Evolutionary conservation across 805 yeast species (phyloP).

Genomic region (Ogataea ramenticola): DNA sequence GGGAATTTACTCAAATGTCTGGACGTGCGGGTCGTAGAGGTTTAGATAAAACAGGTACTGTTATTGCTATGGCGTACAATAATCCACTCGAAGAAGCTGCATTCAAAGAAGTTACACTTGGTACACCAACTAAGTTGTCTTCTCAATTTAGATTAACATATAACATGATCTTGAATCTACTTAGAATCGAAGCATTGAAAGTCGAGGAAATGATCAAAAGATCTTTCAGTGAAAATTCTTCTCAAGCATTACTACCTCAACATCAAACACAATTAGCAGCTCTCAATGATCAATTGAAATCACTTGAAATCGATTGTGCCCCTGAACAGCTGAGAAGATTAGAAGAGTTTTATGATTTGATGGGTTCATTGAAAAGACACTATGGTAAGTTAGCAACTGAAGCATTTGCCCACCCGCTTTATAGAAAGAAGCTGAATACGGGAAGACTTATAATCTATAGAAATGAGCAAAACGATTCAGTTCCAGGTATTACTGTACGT

Average conservation of each 20-base stretch:
- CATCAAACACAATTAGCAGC: constrained; percentile 61
- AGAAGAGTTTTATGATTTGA: constrained; percentile 34
- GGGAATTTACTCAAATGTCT: constrained; percentile 98
- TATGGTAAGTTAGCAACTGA: constrained; percentile 41
- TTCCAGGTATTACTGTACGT: constrained; percentile 50
- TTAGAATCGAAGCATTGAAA: constrained; percentile 87
- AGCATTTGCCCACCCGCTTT: constrained; percentile 37
- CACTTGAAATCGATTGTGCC: constrained; percentile 20
- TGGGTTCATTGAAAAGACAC: constrained; percentile 37
- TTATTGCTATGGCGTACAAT: constrained; percentile 80
- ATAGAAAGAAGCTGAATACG: constrained; percentile 38
- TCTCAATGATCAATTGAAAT: constrained; percentile 38
- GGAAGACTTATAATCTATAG: constrained; percentile 58
- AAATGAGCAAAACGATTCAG: constrained; percentile 33
- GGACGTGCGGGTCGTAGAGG: constrained; percentile 99
- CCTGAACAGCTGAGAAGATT: constrained; percentile 34
- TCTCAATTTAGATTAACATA: constrained; percentile 93
- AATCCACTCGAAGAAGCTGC: constrained; percentile 50
- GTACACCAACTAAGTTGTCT: constrained; percentile 81
- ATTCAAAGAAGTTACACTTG: constrained; percentile 77
- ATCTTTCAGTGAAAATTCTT: constrained; percentile 85
- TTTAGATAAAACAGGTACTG: constrained; percentile 88
- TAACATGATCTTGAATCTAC: constrained; percentile 85
- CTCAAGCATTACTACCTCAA: constrained; percentile 81
- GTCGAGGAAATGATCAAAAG: constrained; percentile 99